Evolutionary conservation across 805 yeast species (phyloP), one percentile per base, ranked within the genome.

Genomic region (Spathaspora gorwiae): DNA sequence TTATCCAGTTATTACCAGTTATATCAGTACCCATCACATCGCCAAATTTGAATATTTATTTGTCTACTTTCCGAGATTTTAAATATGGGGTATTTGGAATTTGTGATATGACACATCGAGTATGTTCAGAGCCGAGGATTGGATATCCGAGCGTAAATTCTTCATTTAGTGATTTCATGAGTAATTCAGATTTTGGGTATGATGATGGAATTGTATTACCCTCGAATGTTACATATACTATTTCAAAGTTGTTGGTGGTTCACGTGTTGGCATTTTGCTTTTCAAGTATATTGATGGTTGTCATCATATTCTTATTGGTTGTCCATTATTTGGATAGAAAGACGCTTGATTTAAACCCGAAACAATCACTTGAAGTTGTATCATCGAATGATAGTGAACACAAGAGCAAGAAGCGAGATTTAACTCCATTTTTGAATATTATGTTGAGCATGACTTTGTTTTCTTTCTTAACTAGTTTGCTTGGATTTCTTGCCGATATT

Each of bases 401-500:
- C 27, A 36, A 35, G 42, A 42, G 27, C 13, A 38, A 40, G 10
- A 50, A 47, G 39, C 30, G 51, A 12, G 58, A 60, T 46, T 44
- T 60, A 15, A 55, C 59, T 0, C 59, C 61, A 1, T 77, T 70
- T 46, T 65, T 85, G 40, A 68, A 83, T 45, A 54, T 75, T 14
- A 62, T 81, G 53, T 72, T 85, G 33, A 53, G 83, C 2, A 70
- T 85, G 63, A 75, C 89, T 1, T 59, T 87, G 37, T 81, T 89
- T 1, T 72, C 89, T 0, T 88, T 90, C 54, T 58, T 90, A 46
- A 70, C 85, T 36, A 70, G 87, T 1, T 64, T 90, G 40, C 69
- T 92, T 42, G 83, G 90, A 6, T 87, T 92, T 52, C 66, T 90
- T 47, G 88, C 88, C 3, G 98, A 92, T 60, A 78, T 90, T 34